Conservation (phyloP, 2,329 filamentous ascomycete genomes). For the Epichloe coenophiala region DNA sequence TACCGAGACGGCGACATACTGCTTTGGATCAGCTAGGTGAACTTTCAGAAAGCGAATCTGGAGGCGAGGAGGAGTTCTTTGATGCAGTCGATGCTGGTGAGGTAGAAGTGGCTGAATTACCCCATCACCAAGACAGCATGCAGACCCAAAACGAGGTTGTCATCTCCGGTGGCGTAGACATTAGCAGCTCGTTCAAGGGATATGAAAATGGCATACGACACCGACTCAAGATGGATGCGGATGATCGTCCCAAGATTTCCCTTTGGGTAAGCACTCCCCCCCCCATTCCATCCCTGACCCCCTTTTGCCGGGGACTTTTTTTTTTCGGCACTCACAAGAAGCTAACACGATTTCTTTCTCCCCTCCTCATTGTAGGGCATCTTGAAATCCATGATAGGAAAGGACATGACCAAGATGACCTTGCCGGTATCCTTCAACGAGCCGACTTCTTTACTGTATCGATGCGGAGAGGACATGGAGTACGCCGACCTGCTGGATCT, state of each 20-base stretch:
- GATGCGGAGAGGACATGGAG: conserved; percentile 95
- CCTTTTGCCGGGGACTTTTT: no score
- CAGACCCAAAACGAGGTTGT: conserved; percentile 26
- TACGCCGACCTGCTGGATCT: conserved; percentile 86
- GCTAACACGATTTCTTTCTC: not conserved
- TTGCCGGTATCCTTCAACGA: conserved; percentile 97
- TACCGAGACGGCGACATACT: conserved; percentile 44
- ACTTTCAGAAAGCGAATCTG: conserved; percentile 68
- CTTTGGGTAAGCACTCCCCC: conserved; percentile 60
- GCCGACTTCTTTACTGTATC: conserved; percentile 86
- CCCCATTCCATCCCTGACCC: no score
- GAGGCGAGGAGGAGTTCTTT: conserved; percentile 87
- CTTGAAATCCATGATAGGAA: conserved; percentile 98
- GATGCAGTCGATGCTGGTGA: conserved; percentile 91
- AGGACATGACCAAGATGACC: conserved; percentile 99
- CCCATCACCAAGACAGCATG: conserved; percentile 30
- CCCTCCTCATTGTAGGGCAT: conserved; percentile 50
- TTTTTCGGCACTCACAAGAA: no score
- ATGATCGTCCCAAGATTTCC: conserved; percentile 85
- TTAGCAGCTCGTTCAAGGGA: conserved; percentile 68
- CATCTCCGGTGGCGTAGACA: conserved; percentile 39
- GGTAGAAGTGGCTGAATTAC: conserved; percentile 64
- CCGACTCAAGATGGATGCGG: conserved; percentile 75
- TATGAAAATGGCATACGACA: conserved; percentile 81
- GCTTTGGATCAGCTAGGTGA: conserved; percentile 58